Evolutionary conservation across 2,329 filamentous ascomycete species (phyloP), one percentile per base, ranked within the genome.

Genomic region (Botrytis pseudocinerea): DNA sequence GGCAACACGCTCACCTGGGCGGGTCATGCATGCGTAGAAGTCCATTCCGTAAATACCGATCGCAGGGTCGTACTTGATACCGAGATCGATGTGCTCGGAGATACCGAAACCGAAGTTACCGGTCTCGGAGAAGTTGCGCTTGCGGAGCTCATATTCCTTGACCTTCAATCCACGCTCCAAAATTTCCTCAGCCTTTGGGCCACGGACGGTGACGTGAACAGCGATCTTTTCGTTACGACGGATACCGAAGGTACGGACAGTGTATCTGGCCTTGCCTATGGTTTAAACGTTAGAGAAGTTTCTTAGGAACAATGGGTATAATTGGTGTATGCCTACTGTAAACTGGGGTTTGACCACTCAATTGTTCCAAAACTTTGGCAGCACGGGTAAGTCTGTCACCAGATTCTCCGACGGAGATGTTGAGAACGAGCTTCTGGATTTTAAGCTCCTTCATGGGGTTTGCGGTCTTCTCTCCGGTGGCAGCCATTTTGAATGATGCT

Each of bases 21-120:
- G 95, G 89, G 94, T 97, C 96, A 99, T 99, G 94, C 95, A 98
- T 93, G 92, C 95, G 93, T 98, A 99, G 89, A 99, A 99, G 89
- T 99, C 96, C 96, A 99, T 99, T 85, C 96, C 95, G 90, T 97
- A 98, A 86, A 98, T 98, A 91, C 95, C 95, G 82, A 98, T 98
- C 78, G 90, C 92, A 78, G 95, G 95, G 88, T 98, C 95, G 89
- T 98, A 98, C 92, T 99, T 99, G 93, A 99, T 99, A 83, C 96
- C 96, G 83, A 99, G 90, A 91, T 99, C 96, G 87, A 99, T 99
- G 93, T 99, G 96, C 89, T 99, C 96, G 88, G 90, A 94, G 90
- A 99, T 99, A 89, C 96, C 96, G 91, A 99, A 99, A 82, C 96
- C 96, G 85, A 99, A 99, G 93, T 98, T 97, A 85, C 96, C 96